Base-by-base conservation (phyloP, 2,329 filamentous ascomycete species). In the Botrytis tulipae region DNA sequence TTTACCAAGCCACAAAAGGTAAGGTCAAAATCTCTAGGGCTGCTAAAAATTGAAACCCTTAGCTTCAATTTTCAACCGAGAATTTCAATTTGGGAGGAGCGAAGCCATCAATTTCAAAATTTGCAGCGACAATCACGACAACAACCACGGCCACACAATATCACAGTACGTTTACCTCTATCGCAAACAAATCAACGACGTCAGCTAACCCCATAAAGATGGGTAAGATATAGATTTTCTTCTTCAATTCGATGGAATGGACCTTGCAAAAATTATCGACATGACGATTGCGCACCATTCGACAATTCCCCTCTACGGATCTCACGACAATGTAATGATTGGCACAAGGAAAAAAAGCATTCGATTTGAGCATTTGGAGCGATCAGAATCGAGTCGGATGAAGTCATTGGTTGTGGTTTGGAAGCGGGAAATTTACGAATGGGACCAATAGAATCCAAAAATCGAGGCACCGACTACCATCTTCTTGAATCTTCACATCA, bases 151-250 rank as follows among this genome's bases (percentile, higher is more conserved):
- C 78, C 80, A 81, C 72, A 73, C 75, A 75, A 69, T 57, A 77
- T 84, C 84, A 88, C 85, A 85, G 87, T 88, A 82, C 84, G 84
- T 79, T 73, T 70, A 37, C 44, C 73, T 48, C 29, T 70, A 72
- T 35, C 78, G 76, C 74, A 48, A 68, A 71, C 70, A 73, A 65
- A 79, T 70, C 75, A 65, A 54, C 74, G 73, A 76, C 74, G 74
- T 74, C 73, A 78, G 83, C 82, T 82, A 74, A 79, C 76, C 73
- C 74, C 75, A 75, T 79, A 76, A 81, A 90, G 88, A 90, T 90
- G 88, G 88, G 88, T 90, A 87, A 89, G 88, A 86, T 82, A 63
- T 67, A 79, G 72, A 76, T 79, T 78, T 79, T 78, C 20, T 73
- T 67, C 62, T 37, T 35, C 29, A 54, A 69, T 57, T 37, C 66